A percentile compares a stretch with the other conserved stretches of the same genome.
Evolutionary conservation across 352 stramenopile genomes (phyloP).

Genomic region (Pythium brassicae): DNA sequence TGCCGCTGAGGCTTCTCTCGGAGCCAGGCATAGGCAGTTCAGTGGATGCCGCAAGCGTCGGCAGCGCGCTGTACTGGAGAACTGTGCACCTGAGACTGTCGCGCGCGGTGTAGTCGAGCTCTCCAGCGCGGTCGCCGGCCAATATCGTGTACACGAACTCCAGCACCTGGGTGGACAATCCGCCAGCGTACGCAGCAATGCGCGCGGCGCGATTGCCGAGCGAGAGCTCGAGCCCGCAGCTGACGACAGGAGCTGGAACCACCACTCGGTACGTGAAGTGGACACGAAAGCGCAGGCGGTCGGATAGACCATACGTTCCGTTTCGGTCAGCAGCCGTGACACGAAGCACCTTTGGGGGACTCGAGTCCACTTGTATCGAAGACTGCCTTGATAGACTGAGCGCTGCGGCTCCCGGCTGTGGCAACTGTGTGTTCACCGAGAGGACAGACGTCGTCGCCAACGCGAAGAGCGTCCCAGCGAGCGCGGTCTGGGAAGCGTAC

Average conservation of each 20-base stretch:
- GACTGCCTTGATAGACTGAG: conserved; percentile 41
- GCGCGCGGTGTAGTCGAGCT: conserved; percentile 44
- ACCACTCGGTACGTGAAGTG: conserved; percentile 53
- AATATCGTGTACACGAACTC: conserved; percentile 57
- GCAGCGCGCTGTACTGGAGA: conserved; percentile 43
- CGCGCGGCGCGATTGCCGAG: conserved; percentile 28
- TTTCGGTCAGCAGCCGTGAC: conserved; percentile 27
- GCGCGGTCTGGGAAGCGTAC: conserved; percentile 26
- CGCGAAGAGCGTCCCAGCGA: conserved; percentile 38
- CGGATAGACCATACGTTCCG: conserved; percentile 40
- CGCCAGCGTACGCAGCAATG: conserved; percentile 40
- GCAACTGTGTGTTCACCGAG: conserved; percentile 23
- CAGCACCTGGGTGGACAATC: conserved; percentile 36
- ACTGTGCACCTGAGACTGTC: conserved; percentile 39
- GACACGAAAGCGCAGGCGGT: conserved; percentile 35
- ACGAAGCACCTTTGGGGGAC: conserved; percentile 28
- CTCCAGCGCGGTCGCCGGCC: conserved; percentile 34
- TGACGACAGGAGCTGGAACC: conserved; percentile 9
- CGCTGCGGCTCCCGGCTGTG: conserved; percentile 17
- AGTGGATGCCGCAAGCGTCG: conserved; percentile 33
- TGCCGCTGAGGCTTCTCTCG: conserved; percentile 31
- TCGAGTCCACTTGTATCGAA: conserved; percentile 28
- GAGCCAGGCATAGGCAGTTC: conserved; percentile 40
- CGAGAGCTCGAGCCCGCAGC: conserved; percentile 38
- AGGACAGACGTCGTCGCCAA: conserved; percentile 37